These are phyloP conservation scores for Ilex paraguariensis DNA, from an alignment of 305 asterid species.

Conservation along the genomic window DNA sequence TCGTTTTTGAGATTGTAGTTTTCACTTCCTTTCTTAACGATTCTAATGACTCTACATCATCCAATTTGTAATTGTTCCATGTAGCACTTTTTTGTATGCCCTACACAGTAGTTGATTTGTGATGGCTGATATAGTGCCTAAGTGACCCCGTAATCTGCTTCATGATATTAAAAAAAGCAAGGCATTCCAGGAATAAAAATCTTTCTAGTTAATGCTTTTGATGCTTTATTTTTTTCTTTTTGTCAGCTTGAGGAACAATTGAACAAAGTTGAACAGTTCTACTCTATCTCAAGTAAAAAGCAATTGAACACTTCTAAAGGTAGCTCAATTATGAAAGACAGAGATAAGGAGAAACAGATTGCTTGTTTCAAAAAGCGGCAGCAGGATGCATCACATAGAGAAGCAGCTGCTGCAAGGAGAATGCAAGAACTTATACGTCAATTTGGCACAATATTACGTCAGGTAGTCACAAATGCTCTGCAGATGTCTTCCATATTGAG, in stretches of 20 bases:
- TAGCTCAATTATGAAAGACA: conserved; percentile 45
- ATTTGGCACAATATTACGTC: conserved; percentile 53
- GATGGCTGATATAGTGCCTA: neutral
- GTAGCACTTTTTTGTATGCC: neutral
- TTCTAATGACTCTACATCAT: neutral
- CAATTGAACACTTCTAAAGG: conserved; percentile 43
- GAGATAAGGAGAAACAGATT: conserved; percentile 53
- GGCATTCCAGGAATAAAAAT: neutral
- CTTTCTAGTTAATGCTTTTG: neutral
- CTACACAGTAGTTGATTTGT: neutral
- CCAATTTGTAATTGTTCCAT: no score
- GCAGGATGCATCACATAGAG: conserved; percentile 63
- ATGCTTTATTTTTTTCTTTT: neutral
- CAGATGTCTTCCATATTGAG: conserved; percentile 4
- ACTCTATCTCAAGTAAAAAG: conserved; percentile 46
- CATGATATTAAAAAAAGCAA: neutral
- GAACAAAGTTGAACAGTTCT: conserved; percentile 70
- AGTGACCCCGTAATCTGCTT: neutral
- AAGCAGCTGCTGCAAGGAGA: conserved; percentile 79
- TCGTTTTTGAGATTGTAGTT: neutral
- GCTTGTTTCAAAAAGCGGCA: conserved; percentile 53
- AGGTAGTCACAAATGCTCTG: conserved; percentile 31
- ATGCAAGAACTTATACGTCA: conserved; percentile 87
- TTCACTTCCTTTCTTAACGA: neutral
- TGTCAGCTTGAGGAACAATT: conserved; percentile 70